Conservation (phyloP, 108 stramenopile genomes). For the Nitzschia putrida region DNA sequence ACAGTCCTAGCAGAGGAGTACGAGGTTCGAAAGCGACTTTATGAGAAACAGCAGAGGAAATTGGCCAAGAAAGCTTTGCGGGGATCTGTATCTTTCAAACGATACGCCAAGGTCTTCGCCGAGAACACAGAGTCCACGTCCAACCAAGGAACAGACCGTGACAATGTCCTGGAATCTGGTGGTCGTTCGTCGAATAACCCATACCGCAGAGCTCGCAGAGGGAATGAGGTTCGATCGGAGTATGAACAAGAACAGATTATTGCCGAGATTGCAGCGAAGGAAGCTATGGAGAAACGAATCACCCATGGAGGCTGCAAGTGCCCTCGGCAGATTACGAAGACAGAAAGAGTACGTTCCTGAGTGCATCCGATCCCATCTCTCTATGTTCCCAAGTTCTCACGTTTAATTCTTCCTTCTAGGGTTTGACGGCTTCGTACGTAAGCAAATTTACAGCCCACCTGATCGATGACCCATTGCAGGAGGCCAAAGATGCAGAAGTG, state of each 20-base stretch:
- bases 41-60: constrained; percentile 46
- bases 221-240: constrained; percentile 73
- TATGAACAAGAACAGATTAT: constrained; percentile 92
- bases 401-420: constrained; percentile 27
- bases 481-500: constrained; percentile 46
- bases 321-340: constrained; percentile 59
- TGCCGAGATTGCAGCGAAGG: constrained; percentile 83
- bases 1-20: constrained; percentile 72
- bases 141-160: constrained; percentile 7
- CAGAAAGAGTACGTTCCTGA: constrained; percentile 65
- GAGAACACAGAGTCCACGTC: constrained; percentile 15
- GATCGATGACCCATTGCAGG: constrained; percentile 56
- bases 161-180: constrained; percentile 34
- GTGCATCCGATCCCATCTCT: not conserved
- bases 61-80: constrained; percentile 43
- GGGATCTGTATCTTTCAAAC: constrained; percentile 46
- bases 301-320: constrained; percentile 72
- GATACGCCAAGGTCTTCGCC: constrained; percentile 27
- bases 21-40: constrained; percentile 56
- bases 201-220: constrained; percentile 76
- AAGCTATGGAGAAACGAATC: constrained; percentile 84
- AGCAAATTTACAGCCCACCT: constrained; percentile 61
- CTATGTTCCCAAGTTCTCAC: not conserved
- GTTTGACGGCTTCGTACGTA: constrained; percentile 57
- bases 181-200: constrained; percentile 70